Conservation (phyloP, 2,329 filamentous ascomycete genomes). For the Fusarium temperatum region DNA sequence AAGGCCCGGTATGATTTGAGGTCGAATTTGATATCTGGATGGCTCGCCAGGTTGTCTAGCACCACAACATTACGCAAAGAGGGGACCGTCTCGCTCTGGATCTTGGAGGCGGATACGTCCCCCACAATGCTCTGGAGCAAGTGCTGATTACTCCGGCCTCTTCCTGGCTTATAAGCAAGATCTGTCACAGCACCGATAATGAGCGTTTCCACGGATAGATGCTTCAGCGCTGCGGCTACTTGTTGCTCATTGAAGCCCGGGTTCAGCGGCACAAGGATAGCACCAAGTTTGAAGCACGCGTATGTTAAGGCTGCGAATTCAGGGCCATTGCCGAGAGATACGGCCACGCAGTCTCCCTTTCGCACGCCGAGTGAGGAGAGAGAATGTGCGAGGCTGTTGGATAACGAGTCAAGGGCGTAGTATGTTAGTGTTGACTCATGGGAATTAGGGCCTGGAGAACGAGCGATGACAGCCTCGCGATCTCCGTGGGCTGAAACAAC, state of each 20-base stretch:
- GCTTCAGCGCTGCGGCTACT: conserved; percentile 78
- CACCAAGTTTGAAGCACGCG: conserved; percentile 93
- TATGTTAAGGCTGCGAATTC: conserved; percentile 89
- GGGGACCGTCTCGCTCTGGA: conserved; percentile 64
- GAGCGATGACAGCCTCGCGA: conserved; percentile 65
- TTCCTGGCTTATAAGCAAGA: conserved; percentile 70
- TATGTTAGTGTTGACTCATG: conserved; percentile 79
- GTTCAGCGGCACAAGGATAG: conserved; percentile 91
- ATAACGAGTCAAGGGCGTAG: conserved; percentile 75
- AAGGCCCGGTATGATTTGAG: conserved; percentile 53
- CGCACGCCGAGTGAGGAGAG: conserved; percentile 75
- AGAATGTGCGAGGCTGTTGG: conserved; percentile 78
- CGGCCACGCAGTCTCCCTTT: conserved; percentile 85
- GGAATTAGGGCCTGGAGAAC: conserved; percentile 52
- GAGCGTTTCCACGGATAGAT: conserved; percentile 77
- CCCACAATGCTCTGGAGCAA: conserved; percentile 58
- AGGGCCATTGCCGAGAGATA: conserved; percentile 84
- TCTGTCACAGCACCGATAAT: conserved; percentile 91
- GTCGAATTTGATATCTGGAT: conserved; percentile 56
- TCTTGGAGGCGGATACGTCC: conserved; percentile 47
- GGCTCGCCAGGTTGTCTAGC: conserved; percentile 75
- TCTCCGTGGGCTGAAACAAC: conserved; percentile 73
- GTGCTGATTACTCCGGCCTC: conserved; percentile 61
- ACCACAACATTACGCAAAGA: conserved; percentile 76
- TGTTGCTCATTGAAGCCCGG: conserved; percentile 86